Evolutionary conservation across 139 green algal genomes (phyloP).

Genomic region (Chlorella sp.): DNA sequence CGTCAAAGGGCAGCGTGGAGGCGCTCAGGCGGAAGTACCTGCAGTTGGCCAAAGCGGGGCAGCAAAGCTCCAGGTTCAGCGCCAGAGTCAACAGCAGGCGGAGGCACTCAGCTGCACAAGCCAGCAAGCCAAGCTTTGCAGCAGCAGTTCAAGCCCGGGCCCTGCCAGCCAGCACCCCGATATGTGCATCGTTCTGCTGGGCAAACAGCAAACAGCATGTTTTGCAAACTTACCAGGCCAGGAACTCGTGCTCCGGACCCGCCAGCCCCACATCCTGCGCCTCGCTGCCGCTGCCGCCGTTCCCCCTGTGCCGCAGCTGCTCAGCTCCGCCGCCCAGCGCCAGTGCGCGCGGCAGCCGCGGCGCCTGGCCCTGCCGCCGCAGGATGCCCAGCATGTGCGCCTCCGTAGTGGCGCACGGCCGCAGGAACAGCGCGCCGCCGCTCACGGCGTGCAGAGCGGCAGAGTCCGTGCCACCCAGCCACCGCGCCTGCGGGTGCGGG

Average conservation of each 20-base stretch:
- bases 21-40: conserved; percentile 28
- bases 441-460: background rate
- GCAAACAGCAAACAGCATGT: background rate
- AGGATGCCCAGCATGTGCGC: conserved; percentile 25
- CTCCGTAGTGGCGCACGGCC: conserved; percentile 19
- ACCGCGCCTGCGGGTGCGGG: background rate
- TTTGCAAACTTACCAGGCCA: background rate
- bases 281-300: background rate
- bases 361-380: background rate
- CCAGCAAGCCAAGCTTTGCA: background rate
- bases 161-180: too few relatives aligned
- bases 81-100: background rate
- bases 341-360: background rate
- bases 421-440: conserved; percentile 23
- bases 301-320: too few relatives aligned
- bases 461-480: conserved; percentile 1
- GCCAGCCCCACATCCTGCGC: background rate
- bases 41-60: background rate
- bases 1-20: conserved; percentile 29
- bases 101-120: background rate
- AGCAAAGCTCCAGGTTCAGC: background rate
- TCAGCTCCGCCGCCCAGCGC: background rate
- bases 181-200: too few relatives aligned
- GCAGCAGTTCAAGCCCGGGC: too few relatives aligned
- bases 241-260: conserved; percentile 14